Conservation (phyloP, 257 asterid genomes). For the Penstemon newberryi region DNA sequence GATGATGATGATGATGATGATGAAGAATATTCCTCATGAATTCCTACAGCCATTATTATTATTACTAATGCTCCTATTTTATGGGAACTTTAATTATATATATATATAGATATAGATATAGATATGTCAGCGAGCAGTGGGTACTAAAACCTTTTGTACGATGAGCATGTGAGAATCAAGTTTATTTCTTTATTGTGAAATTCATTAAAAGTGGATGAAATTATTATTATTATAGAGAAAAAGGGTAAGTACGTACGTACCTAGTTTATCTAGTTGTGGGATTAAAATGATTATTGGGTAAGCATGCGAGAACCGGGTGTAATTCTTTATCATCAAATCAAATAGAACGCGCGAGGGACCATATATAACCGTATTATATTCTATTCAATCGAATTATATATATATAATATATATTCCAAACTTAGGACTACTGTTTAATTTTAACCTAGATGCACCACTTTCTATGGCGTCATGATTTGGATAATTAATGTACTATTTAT, state of each 20-base stretch:
- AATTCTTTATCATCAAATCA: background rate
- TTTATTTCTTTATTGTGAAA: background rate
- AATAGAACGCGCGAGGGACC: too few relatives aligned
- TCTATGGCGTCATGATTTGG: too few relatives aligned
- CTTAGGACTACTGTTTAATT: too few relatives aligned
- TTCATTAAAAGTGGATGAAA: background rate
- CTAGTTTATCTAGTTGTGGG: background rate
- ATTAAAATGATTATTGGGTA: background rate
- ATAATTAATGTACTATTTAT: too few relatives aligned
- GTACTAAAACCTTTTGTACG: background rate
- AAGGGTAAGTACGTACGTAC: background rate
- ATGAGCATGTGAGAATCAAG: conserved; percentile 22
- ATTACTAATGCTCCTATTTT: background rate
- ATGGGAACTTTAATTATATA: background rate
- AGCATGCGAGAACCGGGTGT: background rate
- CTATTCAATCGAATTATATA: too few relatives aligned
- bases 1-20: background rate
- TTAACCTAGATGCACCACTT: too few relatives aligned
- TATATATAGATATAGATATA: background rate
- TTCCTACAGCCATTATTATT: conserved; percentile 28
- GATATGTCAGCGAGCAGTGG: background rate
- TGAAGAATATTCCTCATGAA: conserved; percentile 1
- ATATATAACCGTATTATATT: too few relatives aligned
- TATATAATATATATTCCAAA: too few relatives aligned
- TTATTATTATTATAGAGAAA: too few relatives aligned